Base-by-base conservation (phyloP, 139 green algal species). In the Chlamydomonas asymmetrica region DNA sequence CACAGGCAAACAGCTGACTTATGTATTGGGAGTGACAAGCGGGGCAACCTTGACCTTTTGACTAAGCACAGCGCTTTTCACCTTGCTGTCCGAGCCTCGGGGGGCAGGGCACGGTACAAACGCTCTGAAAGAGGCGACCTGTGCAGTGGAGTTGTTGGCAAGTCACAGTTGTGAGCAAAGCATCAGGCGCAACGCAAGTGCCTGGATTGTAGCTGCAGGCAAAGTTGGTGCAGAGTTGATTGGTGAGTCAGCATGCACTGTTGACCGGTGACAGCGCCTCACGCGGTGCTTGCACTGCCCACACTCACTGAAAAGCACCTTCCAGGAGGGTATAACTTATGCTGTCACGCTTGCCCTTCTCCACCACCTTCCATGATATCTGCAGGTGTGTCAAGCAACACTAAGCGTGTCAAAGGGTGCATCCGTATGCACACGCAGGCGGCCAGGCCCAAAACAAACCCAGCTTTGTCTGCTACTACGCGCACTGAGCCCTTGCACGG, bases 71-170 rank as follows among this genome's bases (percentile, higher is more conserved):
- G n/a, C n/a, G n/a, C n/a, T n/a, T n/a, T n/a, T n/a, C n/a, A n/a
- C n/a, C n/a, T n/a, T n/a, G n/a, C 87, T 16, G 38, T 85, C 31
- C 88, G 79, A 76, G 74, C 85, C 76, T 93, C 87, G 1, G 49
- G 54, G 0, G 91, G 91, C 23, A 96, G 80, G 0, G 88, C 90
- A 54, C 92, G 84, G 57, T 87, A 94, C 5, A 93, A 74, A 18
- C 82, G 79, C 4, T 76, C 77, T 32, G 78, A 37, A 56, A 81
- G 91, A 4, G 91, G 88, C 20, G 89, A 93, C 69, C 74, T 89
- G 76, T 34, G 73, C 32, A 63, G 13, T 20, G 41, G 32, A 71
- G 32, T 13, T 23, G 64, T n/a, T n/a, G n/a, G n/a, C n/a, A n/a
- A n/a, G n/a, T n/a, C n/a, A n/a, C n/a, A n/a, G n/a, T n/a, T n/a